These are phyloP conservation scores for Phaeophleospora eucalypticola DNA, from an alignment of 2,329 filamentous ascomycete species.

Conservation along the genomic window DNA sequence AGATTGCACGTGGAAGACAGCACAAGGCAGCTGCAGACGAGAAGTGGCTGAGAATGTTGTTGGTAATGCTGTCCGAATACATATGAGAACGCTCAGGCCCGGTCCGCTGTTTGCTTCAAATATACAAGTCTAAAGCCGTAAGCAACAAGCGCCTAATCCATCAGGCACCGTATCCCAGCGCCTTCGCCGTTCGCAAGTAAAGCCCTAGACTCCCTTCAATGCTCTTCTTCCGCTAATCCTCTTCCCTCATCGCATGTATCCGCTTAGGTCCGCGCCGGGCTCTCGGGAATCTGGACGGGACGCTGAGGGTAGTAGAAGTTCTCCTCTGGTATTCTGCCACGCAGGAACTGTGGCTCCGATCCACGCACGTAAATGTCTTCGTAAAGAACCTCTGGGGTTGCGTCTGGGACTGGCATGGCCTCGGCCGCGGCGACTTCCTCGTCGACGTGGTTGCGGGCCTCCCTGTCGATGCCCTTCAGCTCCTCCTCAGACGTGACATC, in stretches of 20 bases:
- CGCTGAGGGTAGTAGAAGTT: constrained; percentile 66
- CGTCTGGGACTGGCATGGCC: constrained; percentile 76
- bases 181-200: constrained; percentile 4
- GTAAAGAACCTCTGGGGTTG: constrained; percentile 77
- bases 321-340: constrained; percentile 85
- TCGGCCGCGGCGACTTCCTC: constrained; percentile 87
- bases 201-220: constrained; percentile 6
- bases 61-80: not conserved
- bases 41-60: not conserved
- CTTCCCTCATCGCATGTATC: not conserved
- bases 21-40: not conserved
- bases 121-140: constrained; percentile 7
- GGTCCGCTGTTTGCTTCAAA: constrained; percentile 3
- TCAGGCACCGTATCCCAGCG: constrained; percentile 3
- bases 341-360: constrained; percentile 80
- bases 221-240: constrained; percentile 2
- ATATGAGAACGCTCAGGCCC: constrained; percentile 4
- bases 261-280: constrained; percentile 26
- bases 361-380: constrained; percentile 95
- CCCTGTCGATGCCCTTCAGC: constrained; percentile 93
- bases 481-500: constrained; percentile 85
- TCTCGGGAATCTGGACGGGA: constrained; percentile 27
- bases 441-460: constrained; percentile 79
- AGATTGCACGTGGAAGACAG: not conserved
- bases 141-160: not conserved